Evolutionary conservation across 1,139 yeast species (phyloP), one percentile per base, ranked within the genome.

Genomic region (Hanseniaspora uvarum): DNA sequence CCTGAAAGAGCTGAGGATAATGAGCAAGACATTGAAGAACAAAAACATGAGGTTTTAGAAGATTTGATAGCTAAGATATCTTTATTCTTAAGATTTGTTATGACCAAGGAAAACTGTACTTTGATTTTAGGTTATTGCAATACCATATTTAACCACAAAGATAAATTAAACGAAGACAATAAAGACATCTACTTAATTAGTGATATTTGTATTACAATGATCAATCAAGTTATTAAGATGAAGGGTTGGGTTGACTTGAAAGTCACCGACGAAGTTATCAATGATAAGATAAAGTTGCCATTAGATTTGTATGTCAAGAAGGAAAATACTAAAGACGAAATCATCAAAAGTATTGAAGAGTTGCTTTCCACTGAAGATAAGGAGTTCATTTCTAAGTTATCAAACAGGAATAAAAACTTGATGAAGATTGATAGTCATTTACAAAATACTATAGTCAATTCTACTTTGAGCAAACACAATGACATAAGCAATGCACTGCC

Each of bases 401-500:
- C 37, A 4, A 44, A 31, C 30, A 44, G 21, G 26, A 44, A 44
- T 12, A 44, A 14, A n/a, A 44, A 44, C 12, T 21, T 44, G 38
- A 21, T 31, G 28, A 44, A 31, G 38, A 44, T 31, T 4, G 46
- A 31, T 6, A 19, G 23, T 2, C n/a, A 16, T 4, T 14, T 19
- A 10, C 28, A 26, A 18, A 16, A 1, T 18, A 10, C 33, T 10
- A 11, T 24, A 16, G 10, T 5, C 4, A 18, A 18, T 12, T 28
- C 46, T 3, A 14, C 16, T 4, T 11, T 41, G 14, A 41, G 18
- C 8, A 28, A 38, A 30, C 30, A 16, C 12, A 30, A 38, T n/a
- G 37, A 30, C 16, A n/a, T 14, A 23, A 21, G 16, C 21, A 81
- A 80, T 56, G 81, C 66, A 66, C 68, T 80, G 63, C 37, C 34